Evolutionary conservation across 495 filamentous ascomycete species (phyloP), one percentile per base, ranked within the genome.

Genomic region (Podospora tetraspora): DNA sequence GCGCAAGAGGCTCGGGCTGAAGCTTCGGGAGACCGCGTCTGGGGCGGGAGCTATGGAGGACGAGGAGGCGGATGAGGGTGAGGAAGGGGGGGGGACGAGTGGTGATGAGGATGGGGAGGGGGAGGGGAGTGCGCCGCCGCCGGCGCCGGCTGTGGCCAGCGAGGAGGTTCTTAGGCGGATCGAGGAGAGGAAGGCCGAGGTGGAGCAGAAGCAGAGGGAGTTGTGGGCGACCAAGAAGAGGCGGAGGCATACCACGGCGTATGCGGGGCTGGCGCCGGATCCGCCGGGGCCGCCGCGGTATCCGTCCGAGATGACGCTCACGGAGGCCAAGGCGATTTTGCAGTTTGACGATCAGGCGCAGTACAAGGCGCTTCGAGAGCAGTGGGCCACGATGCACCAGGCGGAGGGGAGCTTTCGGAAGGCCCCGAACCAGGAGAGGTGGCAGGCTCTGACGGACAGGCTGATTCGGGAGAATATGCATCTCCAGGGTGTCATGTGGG

Each of bases 301-400:
- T 74, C 90, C 90, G 0, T 93, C 90, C 7, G 92, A 94, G 73
- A 92, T 89, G 11, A 93, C 92, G 1, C 85, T 95, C 66, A 88
- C 91, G 71, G 91, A 95, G 73, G 87, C 88, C 78, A 92, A 93
- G 73, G 81, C 83, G 21, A 88, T 87, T 71, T 80, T 95, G 43
- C 84, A 79, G 61, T 79, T 94, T 58, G 88, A 90, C 73, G 86
- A 83, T 65, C 16, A 10, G 6, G 73, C 79, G 2, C 77, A 83
- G 60, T 95, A 95, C 75, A 83, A 80, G 37, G 73, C 86, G 68
- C 74, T 92, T 6, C 83, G 91, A 30, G 81, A 87, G 27, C 84
- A 86, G n/a, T 94, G 93, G 68, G 84, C 89, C 67, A 75, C 71
- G 21, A 91, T 94, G 27, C 93, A 90, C 71, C 81, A 87, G 68